These are phyloP conservation scores for Neoboletus brunneissimus DNA, from an alignment of 768 basidiomycete species.

Conservation along the genomic window DNA sequence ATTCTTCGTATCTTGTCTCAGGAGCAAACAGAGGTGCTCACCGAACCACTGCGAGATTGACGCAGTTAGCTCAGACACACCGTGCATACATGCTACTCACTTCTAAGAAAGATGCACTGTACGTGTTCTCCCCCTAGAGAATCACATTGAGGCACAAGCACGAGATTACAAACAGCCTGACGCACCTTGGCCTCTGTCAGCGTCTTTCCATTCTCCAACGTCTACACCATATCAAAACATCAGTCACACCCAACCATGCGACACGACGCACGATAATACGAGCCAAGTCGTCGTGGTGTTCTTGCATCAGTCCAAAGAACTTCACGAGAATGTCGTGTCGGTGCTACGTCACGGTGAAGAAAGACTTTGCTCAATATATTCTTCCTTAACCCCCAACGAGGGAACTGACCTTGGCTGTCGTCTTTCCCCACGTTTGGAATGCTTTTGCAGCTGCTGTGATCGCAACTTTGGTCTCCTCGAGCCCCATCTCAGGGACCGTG, in stretches of 20 bases:
- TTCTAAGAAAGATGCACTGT: slow-evolving; percentile 84
- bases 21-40: slow-evolving; percentile 28
- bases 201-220: slow-evolving; percentile 94
- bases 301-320: slow-evolving; percentile 73
- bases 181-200: slow-evolving; percentile 75
- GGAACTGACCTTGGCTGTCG: slow-evolving; percentile 72
- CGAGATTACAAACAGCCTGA: not conserved
- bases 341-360: slow-evolving; percentile 39
- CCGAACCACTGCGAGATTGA: slow-evolving; percentile 69
- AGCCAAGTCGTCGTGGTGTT: slow-evolving; percentile 83
- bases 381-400: not conserved
- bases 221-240: slow-evolving; percentile 44
- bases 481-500: slow-evolving; percentile 84
- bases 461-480: slow-evolving; percentile 79
- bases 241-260: not conserved
- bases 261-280: slow-evolving; percentile 69
- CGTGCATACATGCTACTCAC: slow-evolving; percentile 36
- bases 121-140: slow-evolving; percentile 71
- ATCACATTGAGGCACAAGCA: not conserved
- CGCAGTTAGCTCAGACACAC: slow-evolving; percentile 1
- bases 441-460: slow-evolving; percentile 79
- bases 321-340: slow-evolving; percentile 84
- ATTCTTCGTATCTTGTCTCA: not conserved
- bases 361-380: not conserved
- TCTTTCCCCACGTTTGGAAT: slow-evolving; percentile 82